Conservation (phyloP, 1,284 basidiomycete species). For the Singerocomus inundabilis region DNA sequence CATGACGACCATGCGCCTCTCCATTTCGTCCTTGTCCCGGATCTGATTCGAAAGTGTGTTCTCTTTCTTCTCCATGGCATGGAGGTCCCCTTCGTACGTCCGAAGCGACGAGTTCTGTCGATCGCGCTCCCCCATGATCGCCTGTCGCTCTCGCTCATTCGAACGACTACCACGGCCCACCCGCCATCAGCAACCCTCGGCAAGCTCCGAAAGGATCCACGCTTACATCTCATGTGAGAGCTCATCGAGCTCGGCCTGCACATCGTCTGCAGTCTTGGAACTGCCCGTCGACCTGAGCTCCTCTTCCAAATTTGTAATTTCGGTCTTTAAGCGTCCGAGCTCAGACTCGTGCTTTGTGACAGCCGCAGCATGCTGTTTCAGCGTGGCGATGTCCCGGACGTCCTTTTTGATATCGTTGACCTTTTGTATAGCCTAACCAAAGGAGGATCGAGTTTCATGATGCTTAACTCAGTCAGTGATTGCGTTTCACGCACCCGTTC, state of each 20-base stretch:
- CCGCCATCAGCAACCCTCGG: not conserved
- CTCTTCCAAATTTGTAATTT: conserved; percentile 66
- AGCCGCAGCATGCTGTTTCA: conserved; percentile 66
- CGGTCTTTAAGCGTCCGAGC: conserved; percentile 60
- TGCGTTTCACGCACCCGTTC: conserved; percentile 49
- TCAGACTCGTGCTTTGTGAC: conserved; percentile 68
- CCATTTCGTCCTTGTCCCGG: conserved; percentile 59
- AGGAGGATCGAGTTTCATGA: not conserved
- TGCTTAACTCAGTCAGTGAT: not conserved
- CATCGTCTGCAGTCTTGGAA: conserved; percentile 79
- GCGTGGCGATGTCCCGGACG: conserved; percentile 58
- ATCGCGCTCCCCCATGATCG: conserved; percentile 63
- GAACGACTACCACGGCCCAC: conserved; percentile 48
- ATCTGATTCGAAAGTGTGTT: conserved; percentile 61
- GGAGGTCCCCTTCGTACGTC: conserved; percentile 55
- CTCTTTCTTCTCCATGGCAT: conserved; percentile 62
- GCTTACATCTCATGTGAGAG: conserved; percentile 67
- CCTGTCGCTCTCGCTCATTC: conserved; percentile 67
- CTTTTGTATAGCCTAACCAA: conserved; percentile 47
- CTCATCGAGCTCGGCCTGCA: conserved; percentile 72
- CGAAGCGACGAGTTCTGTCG: conserved; percentile 58
- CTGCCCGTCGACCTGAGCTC: conserved; percentile 73
- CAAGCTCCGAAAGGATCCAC: not conserved
- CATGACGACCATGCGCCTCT: conserved; percentile 61
- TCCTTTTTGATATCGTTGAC: conserved; percentile 50